Conservation (phyloP, 1,284 basidiomycete species). For the Cronartium ribicola region DNA sequence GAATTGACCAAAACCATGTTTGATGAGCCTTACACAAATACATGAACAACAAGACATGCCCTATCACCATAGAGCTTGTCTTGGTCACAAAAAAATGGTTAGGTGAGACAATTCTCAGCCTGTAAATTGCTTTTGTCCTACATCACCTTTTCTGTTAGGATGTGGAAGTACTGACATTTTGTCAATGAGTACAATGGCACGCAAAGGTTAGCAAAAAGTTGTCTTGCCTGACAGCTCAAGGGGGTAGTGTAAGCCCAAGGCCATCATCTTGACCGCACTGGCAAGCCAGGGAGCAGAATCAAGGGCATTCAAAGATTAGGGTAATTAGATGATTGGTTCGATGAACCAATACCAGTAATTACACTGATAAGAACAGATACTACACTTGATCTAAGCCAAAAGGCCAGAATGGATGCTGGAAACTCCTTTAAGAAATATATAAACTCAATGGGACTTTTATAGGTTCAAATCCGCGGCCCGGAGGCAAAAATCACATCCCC, state of each 20-base stretch:
- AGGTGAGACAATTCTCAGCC: no score
- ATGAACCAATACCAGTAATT: constrained; percentile 39
- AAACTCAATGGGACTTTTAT: background rate
- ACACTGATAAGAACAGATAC: constrained; percentile 74
- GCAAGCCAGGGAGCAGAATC: constrained; percentile 24
- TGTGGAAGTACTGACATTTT: no score
- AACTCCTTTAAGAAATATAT: background rate
- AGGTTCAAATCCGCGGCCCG: background rate
- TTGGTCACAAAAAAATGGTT: no score
- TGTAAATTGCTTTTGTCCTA: no score
- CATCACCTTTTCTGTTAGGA: no score
- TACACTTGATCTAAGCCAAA: constrained; percentile 96
- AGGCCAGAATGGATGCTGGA: constrained; percentile 62
- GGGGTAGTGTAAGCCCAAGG: constrained; percentile 41
- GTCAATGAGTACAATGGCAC: no score
- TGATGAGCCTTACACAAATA: no score
- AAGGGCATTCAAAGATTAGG: constrained; percentile 40
- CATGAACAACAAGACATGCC: no score
- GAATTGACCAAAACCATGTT: no score
- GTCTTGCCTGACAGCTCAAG: constrained; percentile 39
- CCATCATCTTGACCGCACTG: constrained; percentile 33
- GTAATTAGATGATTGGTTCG: constrained; percentile 31
- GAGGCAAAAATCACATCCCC: background rate
- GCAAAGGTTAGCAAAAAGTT: no score
- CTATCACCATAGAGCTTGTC: no score